Percentiles rank a stretch among this genome's conserved stretches.
Conservation (phyloP, 2,329 filamentous ascomycete genomes). For the Penicillium crustosum region DNA sequence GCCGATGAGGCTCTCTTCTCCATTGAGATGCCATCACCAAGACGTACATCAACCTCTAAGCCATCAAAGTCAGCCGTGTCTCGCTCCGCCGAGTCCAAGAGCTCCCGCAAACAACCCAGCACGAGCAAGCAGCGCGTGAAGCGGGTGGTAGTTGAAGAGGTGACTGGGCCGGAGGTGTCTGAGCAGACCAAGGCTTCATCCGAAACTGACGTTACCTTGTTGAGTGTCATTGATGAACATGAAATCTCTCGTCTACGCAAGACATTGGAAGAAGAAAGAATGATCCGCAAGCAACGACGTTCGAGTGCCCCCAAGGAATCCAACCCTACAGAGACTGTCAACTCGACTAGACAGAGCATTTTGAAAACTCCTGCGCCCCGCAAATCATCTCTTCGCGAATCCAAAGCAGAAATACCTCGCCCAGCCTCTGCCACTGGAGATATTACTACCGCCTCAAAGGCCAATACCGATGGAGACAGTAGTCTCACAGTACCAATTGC, state of each 20-base stretch:
- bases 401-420: conserved; percentile 38
- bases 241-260: conserved; percentile 57
- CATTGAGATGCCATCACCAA: conserved; percentile 31
- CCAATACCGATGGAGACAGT: conserved; percentile 30
- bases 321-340: conserved; percentile 41
- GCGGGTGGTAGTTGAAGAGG: conserved; percentile 38
- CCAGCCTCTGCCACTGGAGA: conserved; percentile 39
- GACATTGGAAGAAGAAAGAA: conserved; percentile 55
- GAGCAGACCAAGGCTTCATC: conserved; percentile 31
- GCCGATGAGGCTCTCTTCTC: conserved; percentile 42
- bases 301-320: conserved; percentile 32
- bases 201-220: conserved; percentile 48
- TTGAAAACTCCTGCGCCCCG: conserved; percentile 44
- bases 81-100: conserved; percentile 23
- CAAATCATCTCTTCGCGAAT: conserved; percentile 57
- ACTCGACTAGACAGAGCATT: conserved; percentile 39
- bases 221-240: conserved; percentile 55
- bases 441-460: conserved; percentile 33
- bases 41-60: conserved; percentile 25
- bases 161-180: conserved; percentile 34
- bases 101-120: conserved; percentile 36
- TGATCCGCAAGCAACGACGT: conserved; percentile 45
- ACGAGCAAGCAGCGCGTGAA: conserved; percentile 43
- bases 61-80: conserved; percentile 18
- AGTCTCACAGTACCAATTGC: conserved; percentile 30